These are phyloP conservation scores for Gynochthodes officinalis DNA, from an alignment of 257 asterid genomes.

Conservation along the genomic window DNA sequence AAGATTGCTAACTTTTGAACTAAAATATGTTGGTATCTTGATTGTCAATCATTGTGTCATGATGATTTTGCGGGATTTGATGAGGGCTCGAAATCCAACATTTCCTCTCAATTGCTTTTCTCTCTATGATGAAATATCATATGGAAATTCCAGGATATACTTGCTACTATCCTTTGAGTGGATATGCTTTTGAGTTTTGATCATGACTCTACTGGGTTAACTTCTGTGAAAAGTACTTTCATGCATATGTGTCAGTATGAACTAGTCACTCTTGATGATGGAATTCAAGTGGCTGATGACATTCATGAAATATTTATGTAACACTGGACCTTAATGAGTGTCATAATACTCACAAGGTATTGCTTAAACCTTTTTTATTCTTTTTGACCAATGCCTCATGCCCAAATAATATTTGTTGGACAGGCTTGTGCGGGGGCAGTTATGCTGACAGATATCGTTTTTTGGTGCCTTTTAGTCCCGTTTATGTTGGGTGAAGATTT, in stretches of 20 bases:
- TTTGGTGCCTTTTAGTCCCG: conserved; percentile 87
- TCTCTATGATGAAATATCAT: neutral
- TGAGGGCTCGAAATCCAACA: neutral
- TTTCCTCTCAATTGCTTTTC: neutral
- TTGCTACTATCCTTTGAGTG: neutral
- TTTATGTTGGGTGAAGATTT: conserved; percentile 67
- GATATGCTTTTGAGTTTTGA: too few relatives aligned
- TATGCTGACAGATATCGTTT: conserved; percentile 77
- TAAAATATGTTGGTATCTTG: neutral
- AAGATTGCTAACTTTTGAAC: neutral
- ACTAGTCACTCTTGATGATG: neutral
- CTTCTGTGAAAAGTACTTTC: neutral
- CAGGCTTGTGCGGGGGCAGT: conserved; percentile 85
- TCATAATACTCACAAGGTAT: neutral
- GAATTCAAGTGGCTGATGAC: neutral
- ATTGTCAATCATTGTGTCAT: neutral
- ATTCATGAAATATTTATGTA: neutral
- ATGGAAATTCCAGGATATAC: neutral
- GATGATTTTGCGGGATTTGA: neutral
- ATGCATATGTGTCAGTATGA: too few relatives aligned
- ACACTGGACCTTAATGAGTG: neutral
- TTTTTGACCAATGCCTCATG: neutral
- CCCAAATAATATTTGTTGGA: conserved; percentile 1
- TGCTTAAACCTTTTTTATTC: neutral
- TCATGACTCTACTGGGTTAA: neutral